phyloP scores from a whole-genome alignment of 805 yeast genomes.

The Ogataea pilisensis region DNA sequence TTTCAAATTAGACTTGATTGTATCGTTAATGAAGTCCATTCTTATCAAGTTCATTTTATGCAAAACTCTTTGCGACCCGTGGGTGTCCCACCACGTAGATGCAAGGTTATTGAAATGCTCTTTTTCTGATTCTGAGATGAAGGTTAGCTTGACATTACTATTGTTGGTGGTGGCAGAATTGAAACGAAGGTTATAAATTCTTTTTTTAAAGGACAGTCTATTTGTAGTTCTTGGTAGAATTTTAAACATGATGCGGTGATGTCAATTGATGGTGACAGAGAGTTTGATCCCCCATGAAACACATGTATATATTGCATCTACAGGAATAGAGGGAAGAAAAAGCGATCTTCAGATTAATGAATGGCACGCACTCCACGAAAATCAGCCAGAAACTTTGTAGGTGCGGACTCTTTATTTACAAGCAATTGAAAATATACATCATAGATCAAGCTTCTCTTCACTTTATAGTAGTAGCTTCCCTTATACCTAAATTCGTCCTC shows the following conservation, averaged over 20 bases:
- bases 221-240: background rate
- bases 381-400: background rate
- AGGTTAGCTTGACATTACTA: conserved; percentile 16
- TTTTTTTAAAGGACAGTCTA: background rate
- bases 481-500: no score
- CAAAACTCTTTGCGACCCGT: conserved; percentile 88
- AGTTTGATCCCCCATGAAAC: no score
- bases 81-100: conserved; percentile 96
- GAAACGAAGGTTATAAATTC: background rate
- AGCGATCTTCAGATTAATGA: no score
- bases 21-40: conserved; percentile 77
- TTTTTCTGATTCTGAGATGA: conserved; percentile 60
- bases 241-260: background rate
- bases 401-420: no score
- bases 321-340: no score
- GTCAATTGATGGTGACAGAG: no score
- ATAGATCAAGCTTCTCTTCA: background rate
- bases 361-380: background rate
- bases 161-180: background rate
- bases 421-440: no score
- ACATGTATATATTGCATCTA: no score
- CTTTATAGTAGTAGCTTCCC: no score
- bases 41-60: conserved; percentile 92
- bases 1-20: conserved; percentile 42
- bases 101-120: conserved; percentile 84